Percentiles rank a stretch among this genome's conserved stretches.
These are phyloP conservation scores for Xylaria longipes DNA, from an alignment of 495 filamentous ascomycete genomes.

Conservation along the genomic window DNA sequence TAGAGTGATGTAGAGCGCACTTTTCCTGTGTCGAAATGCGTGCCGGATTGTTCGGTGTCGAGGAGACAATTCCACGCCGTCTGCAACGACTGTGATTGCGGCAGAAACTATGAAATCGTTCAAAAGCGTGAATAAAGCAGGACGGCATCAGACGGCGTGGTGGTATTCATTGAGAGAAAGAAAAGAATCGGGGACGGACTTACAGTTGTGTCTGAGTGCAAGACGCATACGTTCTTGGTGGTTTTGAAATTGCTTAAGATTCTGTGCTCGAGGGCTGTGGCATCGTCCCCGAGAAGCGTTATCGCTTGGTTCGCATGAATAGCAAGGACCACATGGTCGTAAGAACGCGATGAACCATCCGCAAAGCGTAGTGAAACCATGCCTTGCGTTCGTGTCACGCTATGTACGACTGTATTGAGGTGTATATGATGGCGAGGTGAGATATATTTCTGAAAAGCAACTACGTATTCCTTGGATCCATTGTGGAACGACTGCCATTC, in stretches of 20 bases:
- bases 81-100: too few relatives aligned
- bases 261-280: background rate
- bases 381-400: background rate
- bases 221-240: background rate
- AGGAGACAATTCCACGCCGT: background rate
- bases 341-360: background rate
- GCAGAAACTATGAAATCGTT: too few relatives aligned
- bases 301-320: background rate
- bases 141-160: too few relatives aligned
- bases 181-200: too few relatives aligned
- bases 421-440: background rate
- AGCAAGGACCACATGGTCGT: background rate
- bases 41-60: background rate
- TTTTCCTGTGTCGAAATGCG: background rate
- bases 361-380: background rate
- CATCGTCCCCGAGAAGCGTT: background rate
- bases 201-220: background rate
- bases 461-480: background rate
- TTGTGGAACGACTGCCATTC: background rate
- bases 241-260: background rate
- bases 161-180: too few relatives aligned
- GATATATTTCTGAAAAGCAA: background rate
- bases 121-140: too few relatives aligned
- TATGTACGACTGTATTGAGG: background rate
- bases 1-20: background rate